A percentile compares a stretch with the other conserved stretches of the same genome.
Conservation (phyloP, 2,329 filamentous ascomycete genomes). For the Didymella arachidicola region DNA sequence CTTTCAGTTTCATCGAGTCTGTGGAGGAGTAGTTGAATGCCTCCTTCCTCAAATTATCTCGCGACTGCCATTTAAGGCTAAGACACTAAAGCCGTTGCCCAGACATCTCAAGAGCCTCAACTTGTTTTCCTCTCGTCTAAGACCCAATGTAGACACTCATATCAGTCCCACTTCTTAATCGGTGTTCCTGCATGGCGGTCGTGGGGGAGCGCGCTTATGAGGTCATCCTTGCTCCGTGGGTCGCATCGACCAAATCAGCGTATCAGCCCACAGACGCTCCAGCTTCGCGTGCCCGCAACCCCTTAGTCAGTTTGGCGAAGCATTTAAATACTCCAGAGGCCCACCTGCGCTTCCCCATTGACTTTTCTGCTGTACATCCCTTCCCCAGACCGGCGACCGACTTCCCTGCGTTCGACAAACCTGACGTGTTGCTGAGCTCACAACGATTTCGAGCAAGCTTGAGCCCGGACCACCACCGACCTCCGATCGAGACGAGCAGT, state of each 20-base stretch:
- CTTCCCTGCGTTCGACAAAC: not conserved
- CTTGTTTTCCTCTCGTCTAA: slow-evolving; percentile 8
- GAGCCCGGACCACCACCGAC: slow-evolving; percentile 18
- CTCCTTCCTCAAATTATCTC: not conserved
- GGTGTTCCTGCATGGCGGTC: slow-evolving; percentile 18
- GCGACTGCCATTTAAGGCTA: not conserved
- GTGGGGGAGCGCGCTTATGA: slow-evolving; percentile 13
- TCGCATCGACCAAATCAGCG: slow-evolving; percentile 18
- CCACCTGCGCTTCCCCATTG: slow-evolving; percentile 15
- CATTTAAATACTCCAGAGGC: slow-evolving; percentile 20
- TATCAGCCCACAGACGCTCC: slow-evolving; percentile 21
- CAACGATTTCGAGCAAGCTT: slow-evolving; percentile 15
- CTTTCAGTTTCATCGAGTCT: not conserved
- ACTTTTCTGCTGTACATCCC: slow-evolving; percentile 1
- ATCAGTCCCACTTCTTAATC: slow-evolving; percentile 13
- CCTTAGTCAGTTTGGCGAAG: slow-evolving; percentile 19
- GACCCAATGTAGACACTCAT: not conserved
- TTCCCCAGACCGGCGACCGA: not conserved
- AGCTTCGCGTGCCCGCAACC: slow-evolving; percentile 12
- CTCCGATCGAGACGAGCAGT: slow-evolving; percentile 12
- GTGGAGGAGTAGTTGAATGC: not conserved
- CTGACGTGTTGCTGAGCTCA: slow-evolving; percentile 21
- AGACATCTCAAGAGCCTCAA: slow-evolving; percentile 10
- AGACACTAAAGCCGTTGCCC: slow-evolving; percentile 7
- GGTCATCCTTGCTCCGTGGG: slow-evolving; percentile 21